These are phyloP conservation scores for Waltiozyma sp. DNA, from an alignment of 1,139 yeast species.

Conservation along the genomic window DNA sequence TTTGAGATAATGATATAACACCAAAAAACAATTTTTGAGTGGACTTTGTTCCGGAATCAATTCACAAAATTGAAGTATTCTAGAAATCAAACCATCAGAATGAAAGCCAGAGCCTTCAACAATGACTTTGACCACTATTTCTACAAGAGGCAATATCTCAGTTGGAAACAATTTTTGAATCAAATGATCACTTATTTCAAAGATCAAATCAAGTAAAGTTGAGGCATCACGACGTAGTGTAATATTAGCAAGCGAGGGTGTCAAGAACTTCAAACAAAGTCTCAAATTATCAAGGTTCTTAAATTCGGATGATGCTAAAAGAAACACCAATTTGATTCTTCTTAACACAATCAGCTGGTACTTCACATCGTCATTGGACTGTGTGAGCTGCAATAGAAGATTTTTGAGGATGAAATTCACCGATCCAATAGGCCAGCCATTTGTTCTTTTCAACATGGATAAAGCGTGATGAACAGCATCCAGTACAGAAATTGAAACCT, in stretches of 20 bases:
- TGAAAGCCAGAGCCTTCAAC: neutral
- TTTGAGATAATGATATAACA: neutral
- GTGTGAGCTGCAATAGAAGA: conserved; percentile 21
- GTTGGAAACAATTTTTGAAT: neutral
- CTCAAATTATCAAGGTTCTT: neutral
- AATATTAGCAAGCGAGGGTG: neutral
- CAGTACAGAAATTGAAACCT: conserved; percentile 20
- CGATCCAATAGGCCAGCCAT: conserved; percentile 29
- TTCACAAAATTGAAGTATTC: neutral
- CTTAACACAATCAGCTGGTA: conserved; percentile 22
- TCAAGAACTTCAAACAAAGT: neutral
- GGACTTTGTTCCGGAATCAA: neutral
- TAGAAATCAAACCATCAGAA: neutral
- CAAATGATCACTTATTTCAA: neutral
- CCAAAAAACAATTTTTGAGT: neutral
- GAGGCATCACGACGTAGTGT: conserved; percentile 21
- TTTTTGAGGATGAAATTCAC: conserved; percentile 31
- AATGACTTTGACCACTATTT: neutral
- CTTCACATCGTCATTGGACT: conserved; percentile 19
- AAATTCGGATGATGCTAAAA: conserved; percentile 19
- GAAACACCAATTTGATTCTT: conserved; percentile 29
- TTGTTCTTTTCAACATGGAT: conserved; percentile 17
- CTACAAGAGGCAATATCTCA: neutral
- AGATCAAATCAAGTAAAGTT: conserved; percentile 11
- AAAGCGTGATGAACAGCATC: conserved; percentile 19